Evolutionary conservation across 257 asterid species (phyloP), one percentile per base, ranked within the genome.

Genomic region (Buddleja alternifolia): DNA sequence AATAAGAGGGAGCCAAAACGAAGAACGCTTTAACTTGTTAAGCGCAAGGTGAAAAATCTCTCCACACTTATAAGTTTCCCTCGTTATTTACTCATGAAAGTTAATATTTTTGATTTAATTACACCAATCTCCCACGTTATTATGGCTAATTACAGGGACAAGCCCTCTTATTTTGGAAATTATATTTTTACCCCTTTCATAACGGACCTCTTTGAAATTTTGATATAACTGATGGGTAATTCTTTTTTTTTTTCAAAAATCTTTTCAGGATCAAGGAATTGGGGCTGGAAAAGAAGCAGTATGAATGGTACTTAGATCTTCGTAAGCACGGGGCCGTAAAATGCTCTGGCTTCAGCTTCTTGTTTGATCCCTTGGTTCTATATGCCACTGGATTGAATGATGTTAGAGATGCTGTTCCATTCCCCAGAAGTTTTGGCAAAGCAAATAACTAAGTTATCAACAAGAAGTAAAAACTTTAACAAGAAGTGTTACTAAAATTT

Each of bases 261-360:
- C 21, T 6, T 58, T 15, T 47, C 81, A 90, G 98, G 85, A 90
- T 90, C 60, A 78, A 69, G 50, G 96, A 88, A 51, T 10, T 67
- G 10, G 90, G 95, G 1, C 55, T 87, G 80, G 82, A 78, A n/a
- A 77, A 73, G 75, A 60, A 84, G 75, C 87, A 90, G 58, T 85
- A 80, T 0, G 90, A 90, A 66, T 93, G 97, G 99, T 93, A 91
- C 63, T 34, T 88, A 8, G 99, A 93, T 75, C 95, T 93, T 44
- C 90, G 81, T 9, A 81, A 77, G 62, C 88, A 93, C 16, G 99
- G 97, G 0, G 68, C 84, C 6, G 90, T 59, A n/a, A 77, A 75
- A 60, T 78, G 87, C 48, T 84, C 91, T 0, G 96, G 97, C 1
- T 85, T 90, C 77, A 80, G 83, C 73, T 77, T 91, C 20, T 58